These are phyloP conservation scores for Colletotrichum orbiculare DNA, from an alignment of 2,329 filamentous ascomycete genomes.

Conservation along the genomic window DNA sequence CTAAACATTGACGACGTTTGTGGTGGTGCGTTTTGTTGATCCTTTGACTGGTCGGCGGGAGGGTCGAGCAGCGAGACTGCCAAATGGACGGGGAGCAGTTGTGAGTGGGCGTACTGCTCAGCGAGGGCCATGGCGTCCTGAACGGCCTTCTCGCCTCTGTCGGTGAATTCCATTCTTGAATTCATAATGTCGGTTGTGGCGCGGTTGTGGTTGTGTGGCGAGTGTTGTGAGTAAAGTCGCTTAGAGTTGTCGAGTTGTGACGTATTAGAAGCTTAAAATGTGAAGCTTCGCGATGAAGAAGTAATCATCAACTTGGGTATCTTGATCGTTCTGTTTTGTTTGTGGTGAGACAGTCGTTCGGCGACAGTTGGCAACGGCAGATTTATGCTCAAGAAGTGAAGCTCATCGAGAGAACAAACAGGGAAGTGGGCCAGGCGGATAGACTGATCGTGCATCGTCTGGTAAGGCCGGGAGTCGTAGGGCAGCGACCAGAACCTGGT, in stretches of 20 bases:
- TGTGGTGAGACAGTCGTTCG: background rate
- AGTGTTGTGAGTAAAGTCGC: conserved; percentile 31
- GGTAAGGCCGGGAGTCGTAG: conserved; percentile 30
- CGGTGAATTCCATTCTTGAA: conserved; percentile 90
- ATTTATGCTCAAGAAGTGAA: conserved; percentile 29
- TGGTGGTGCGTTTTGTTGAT: conserved; percentile 81
- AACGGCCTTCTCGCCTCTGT: conserved; percentile 89
- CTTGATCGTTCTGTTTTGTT: conserved; percentile 15
- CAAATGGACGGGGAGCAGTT: conserved; percentile 90
- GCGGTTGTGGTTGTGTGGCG: conserved; percentile 30
- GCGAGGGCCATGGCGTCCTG: conserved; percentile 89
- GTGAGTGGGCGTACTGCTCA: conserved; percentile 89
- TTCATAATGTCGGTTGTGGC: conserved; percentile 65
- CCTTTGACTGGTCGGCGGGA: conserved; percentile 79
- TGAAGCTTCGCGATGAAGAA: conserved; percentile 35
- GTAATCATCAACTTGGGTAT: conserved; percentile 35
- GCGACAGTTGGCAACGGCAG: conserved; percentile 1
- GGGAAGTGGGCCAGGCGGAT: conserved; percentile 34
- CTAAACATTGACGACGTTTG: conserved; percentile 83
- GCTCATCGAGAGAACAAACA: conserved; percentile 15
- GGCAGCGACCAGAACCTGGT: conserved; percentile 42
- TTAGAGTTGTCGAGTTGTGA: conserved; percentile 8
- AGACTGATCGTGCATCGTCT: conserved; percentile 31
- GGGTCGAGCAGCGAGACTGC: conserved; percentile 85
- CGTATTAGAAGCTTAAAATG: conserved; percentile 28